Evolutionary conservation across 441 rosid species (phyloP).

Genomic region (Kokia cookei): DNA sequence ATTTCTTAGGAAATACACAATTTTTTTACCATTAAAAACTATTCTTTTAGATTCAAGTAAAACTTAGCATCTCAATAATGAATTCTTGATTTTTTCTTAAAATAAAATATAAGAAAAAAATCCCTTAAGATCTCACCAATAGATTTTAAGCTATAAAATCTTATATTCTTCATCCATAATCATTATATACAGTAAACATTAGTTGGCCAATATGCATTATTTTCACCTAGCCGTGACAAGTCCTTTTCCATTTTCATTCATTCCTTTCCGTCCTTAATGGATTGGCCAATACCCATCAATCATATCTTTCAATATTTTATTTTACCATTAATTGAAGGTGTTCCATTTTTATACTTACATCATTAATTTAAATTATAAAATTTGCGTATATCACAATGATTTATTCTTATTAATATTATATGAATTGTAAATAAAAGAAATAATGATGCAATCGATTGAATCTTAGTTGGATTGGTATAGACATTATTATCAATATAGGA

Average conservation of each 20-base stretch:
- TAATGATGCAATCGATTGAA: too few species aligned
- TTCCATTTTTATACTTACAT: too few species aligned
- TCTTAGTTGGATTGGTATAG: too few species aligned
- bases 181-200: background rate
- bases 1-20: too few species aligned
- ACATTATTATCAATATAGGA: too few species aligned
- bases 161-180: background rate
- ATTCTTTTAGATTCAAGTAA: background rate
- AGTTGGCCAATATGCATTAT: background rate
- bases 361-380: too few species aligned
- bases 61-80: background rate
- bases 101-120: background rate
- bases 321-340: background rate
- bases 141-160: background rate
- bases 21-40: background rate
- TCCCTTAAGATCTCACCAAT: background rate
- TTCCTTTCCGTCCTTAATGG: background rate
- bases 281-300: background rate
- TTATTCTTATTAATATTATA: too few species aligned
- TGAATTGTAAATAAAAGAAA: too few species aligned
- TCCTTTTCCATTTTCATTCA: background rate
- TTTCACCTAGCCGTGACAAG: background rate
- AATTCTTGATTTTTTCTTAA: background rate
- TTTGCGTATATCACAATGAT: too few species aligned
- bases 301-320: background rate